phyloP scores from a whole-genome alignment of 2,329 filamentous ascomycete species.

The Helicocarpus griseus region DNA sequence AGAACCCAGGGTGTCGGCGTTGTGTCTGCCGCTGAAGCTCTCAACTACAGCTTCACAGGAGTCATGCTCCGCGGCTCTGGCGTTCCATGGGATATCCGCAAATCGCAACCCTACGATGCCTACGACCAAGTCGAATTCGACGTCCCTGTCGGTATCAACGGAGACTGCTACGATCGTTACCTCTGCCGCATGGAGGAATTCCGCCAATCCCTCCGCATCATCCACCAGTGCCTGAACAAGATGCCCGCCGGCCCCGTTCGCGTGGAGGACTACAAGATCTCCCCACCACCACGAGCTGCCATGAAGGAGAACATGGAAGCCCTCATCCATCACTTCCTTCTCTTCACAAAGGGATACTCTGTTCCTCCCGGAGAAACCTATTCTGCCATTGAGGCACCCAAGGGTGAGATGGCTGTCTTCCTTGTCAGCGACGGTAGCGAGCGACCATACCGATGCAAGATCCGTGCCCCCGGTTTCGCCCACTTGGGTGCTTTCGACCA shows the following conservation, averaged over 20 bases:
- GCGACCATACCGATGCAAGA: conserved; percentile 94
- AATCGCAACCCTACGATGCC: conserved; percentile 93
- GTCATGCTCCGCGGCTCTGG: conserved; percentile 97
- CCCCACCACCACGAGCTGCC: conserved; percentile 84
- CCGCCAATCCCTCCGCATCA: conserved; percentile 94
- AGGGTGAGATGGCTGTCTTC: conserved; percentile 98
- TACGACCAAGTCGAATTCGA: conserved; percentile 98
- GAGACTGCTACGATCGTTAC: conserved; percentile 98
- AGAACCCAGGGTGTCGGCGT: conserved; percentile 86
- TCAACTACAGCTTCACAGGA: conserved; percentile 93
- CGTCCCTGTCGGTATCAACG: conserved; percentile 89
- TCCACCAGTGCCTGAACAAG: conserved; percentile 97
- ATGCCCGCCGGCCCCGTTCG: conserved; percentile 92
- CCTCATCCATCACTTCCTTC: conserved; percentile 95
- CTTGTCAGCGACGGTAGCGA: conserved; percentile 93
- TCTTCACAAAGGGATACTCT: conserved; percentile 97
- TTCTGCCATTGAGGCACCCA: conserved; percentile 96
- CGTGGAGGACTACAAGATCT: conserved; percentile 98
- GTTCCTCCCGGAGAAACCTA: conserved; percentile 98
- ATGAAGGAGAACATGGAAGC: conserved; percentile 99
- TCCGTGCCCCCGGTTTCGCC: conserved; percentile 91
- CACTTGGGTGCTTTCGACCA: conserved; percentile 94
- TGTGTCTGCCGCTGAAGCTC: conserved; percentile 81
- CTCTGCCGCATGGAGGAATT: conserved; percentile 99
- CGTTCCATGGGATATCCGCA: conserved; percentile 92